These are phyloP conservation scores for Misopates orontium DNA, from an alignment of 257 asterid species.

Conservation along the genomic window DNA sequence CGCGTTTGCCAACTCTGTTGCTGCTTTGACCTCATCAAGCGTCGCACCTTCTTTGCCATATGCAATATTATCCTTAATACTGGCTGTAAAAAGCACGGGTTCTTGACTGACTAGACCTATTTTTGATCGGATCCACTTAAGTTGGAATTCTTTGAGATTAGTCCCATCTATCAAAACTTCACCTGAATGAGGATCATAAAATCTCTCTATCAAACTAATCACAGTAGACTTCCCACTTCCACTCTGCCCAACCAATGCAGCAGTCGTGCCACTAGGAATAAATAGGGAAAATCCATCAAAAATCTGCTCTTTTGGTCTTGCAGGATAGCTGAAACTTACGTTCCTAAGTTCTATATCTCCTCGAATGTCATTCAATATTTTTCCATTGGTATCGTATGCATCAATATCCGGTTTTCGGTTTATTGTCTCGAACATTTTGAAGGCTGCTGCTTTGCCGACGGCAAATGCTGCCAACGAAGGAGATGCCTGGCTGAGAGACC, in stretches of 20 bases:
- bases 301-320: conserved; percentile 43
- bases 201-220: conserved; percentile 51
- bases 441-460: conserved; percentile 49
- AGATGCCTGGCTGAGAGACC: conserved; percentile 44
- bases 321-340: conserved; percentile 51
- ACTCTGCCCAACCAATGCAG: conserved; percentile 63
- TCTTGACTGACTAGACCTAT: conserved; percentile 67
- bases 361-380: conserved; percentile 33
- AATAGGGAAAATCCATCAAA: conserved; percentile 40
- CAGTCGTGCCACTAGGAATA: conserved; percentile 42
- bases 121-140: conserved; percentile 55
- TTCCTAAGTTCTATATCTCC: conserved; percentile 43
- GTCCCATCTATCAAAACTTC: conserved; percentile 44
- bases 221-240: conserved; percentile 67
- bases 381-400: conserved; percentile 45
- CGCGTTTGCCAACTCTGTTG: conserved; percentile 56
- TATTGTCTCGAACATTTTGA: conserved; percentile 55
- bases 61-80: conserved; percentile 59
- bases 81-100: conserved; percentile 52
- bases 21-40: conserved; percentile 46
- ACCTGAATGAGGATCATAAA: conserved; percentile 55
- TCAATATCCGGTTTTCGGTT: conserved; percentile 46
- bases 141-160: conserved; percentile 46
- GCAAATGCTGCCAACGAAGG: conserved; percentile 46
- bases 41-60: conserved; percentile 55